Percentiles rank a stretch among this genome's conserved stretches.
Evolutionary conservation across 2,329 filamentous ascomycete genomes (phyloP).

Genomic region (Ilyonectria mors-panacis): DNA sequence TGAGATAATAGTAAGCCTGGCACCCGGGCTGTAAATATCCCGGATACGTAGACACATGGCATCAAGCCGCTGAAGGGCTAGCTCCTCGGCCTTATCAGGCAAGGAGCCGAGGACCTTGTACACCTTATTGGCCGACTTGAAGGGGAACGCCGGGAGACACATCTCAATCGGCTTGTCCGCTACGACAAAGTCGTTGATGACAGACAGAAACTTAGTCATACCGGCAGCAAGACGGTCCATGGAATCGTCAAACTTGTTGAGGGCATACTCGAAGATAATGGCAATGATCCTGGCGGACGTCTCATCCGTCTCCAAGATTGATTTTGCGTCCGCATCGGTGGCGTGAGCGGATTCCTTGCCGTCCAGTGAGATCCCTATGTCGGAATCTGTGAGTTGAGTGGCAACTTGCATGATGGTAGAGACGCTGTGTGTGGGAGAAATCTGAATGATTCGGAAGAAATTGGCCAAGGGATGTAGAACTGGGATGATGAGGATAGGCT

Average conservation of each 20-base stretch:
- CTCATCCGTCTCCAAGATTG: no score
- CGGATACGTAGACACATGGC: slow-evolving; percentile 45
- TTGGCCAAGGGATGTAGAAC: no score
- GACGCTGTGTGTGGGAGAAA: no score
- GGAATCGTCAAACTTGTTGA: slow-evolving; percentile 46
- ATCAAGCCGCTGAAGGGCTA: slow-evolving; percentile 45
- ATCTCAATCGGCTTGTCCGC: slow-evolving; percentile 33
- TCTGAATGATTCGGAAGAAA: no score
- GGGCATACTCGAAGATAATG: slow-evolving; percentile 44
- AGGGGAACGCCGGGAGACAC: slow-evolving; percentile 50
- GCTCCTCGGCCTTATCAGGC: slow-evolving; percentile 50
- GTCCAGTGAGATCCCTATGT: no score
- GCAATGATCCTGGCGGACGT: slow-evolving; percentile 37
- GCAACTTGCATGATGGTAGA: no score
- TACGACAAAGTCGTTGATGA: slow-evolving; percentile 41
- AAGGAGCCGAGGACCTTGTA: slow-evolving; percentile 49
- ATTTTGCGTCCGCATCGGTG: no score
- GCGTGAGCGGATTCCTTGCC: no score
- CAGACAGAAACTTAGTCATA: slow-evolving; percentile 38
- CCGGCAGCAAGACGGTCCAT: slow-evolving; percentile 29
- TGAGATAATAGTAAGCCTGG: slow-evolving; percentile 60
- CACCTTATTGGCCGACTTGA: slow-evolving; percentile 52
- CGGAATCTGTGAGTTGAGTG: no score
- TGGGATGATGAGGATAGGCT: no score
- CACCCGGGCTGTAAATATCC: slow-evolving; percentile 46